Evolutionary conservation across 2,329 filamentous ascomycete genomes (phyloP).

Genomic region (Fusarium sp.): DNA sequence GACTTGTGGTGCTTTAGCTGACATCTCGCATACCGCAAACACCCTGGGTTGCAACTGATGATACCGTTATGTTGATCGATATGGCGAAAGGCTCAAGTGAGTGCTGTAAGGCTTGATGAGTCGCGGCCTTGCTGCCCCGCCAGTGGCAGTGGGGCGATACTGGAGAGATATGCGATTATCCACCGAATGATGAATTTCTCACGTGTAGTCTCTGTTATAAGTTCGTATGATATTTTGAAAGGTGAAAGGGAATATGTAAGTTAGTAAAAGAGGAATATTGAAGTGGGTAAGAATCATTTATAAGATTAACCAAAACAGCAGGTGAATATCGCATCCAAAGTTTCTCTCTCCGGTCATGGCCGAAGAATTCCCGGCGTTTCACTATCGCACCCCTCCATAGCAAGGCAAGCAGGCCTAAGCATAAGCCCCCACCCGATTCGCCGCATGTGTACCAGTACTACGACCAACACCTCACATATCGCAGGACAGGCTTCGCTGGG

Average conservation of each 20-base stretch:
- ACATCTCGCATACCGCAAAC: constrained; percentile 51
- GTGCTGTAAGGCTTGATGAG: constrained; percentile 42
- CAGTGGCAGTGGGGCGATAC: constrained; percentile 40
- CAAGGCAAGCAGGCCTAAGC: constrained; percentile 19
- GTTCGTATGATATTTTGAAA: not conserved
- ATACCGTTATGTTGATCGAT: constrained; percentile 30
- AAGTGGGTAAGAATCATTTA: not conserved
- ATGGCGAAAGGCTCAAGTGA: constrained; percentile 22
- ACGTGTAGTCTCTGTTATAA: constrained; percentile 11
- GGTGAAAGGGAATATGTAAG: not conserved
- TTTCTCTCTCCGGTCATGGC: constrained; percentile 3
- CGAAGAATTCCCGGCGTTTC: constrained; percentile 47
- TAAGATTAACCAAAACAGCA: not conserved
- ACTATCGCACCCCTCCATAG: constrained; percentile 45
- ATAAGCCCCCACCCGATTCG: constrained; percentile 44
- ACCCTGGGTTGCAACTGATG: constrained; percentile 3
- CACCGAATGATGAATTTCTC: constrained; percentile 34
- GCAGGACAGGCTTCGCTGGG: constrained; percentile 36
- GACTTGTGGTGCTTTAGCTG: constrained; percentile 49
- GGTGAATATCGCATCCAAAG: not conserved
- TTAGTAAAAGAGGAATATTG: not conserved
- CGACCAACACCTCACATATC: constrained; percentile 26
- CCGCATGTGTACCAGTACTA: constrained; percentile 36
- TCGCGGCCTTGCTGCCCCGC: constrained; percentile 45
- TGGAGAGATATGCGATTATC: constrained; percentile 45